These are phyloP conservation scores for Eruca vesicaria DNA, from an alignment of 441 rosid species.

Conservation along the genomic window DNA sequence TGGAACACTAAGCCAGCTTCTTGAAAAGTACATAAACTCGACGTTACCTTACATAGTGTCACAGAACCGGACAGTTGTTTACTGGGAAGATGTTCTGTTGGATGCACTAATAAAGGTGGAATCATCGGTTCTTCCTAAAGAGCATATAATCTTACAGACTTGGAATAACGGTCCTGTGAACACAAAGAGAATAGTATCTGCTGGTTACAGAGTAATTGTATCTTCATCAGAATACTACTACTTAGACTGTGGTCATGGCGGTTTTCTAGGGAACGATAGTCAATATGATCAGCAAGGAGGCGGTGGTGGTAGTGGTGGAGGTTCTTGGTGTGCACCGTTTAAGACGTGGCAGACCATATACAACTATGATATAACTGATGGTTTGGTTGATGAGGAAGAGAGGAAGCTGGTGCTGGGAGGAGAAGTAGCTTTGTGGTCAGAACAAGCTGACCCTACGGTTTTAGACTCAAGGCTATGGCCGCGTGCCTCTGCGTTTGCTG, in stretches of 20 bases:
- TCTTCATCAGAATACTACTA: constrained; percentile 83
- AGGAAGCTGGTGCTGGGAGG: constrained; percentile 74
- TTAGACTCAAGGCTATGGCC: constrained; percentile 78
- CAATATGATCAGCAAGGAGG: constrained; percentile 47
- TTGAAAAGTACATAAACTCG: constrained; percentile 54
- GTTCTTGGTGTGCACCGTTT: constrained; percentile 84
- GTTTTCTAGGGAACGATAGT: constrained; percentile 68
- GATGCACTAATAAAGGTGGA: constrained; percentile 47
- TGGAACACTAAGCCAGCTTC: constrained; percentile 65
- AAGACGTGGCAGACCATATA: constrained; percentile 85
- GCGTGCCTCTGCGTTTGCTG: constrained; percentile 76
- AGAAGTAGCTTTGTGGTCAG: constrained; percentile 91
- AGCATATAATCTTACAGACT: constrained; percentile 70
- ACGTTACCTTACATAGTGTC: constrained; percentile 64
- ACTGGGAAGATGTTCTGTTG: constrained; percentile 78
- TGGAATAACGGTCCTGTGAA: constrained; percentile 72
- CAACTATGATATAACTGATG: constrained; percentile 68
- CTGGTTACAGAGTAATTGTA: constrained; percentile 68
- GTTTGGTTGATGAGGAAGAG: constrained; percentile 56
- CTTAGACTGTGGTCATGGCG: constrained; percentile 85
- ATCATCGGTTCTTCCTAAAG: constrained; percentile 49
- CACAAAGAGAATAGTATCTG: constrained; percentile 57
- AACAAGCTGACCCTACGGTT: constrained; percentile 74
- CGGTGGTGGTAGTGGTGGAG: constrained; percentile 30
- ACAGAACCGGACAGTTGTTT: constrained; percentile 61